phyloP scores from a whole-genome alignment of 2,329 filamentous ascomycete genomes.

The Microthyrium microscopicum region DNA sequence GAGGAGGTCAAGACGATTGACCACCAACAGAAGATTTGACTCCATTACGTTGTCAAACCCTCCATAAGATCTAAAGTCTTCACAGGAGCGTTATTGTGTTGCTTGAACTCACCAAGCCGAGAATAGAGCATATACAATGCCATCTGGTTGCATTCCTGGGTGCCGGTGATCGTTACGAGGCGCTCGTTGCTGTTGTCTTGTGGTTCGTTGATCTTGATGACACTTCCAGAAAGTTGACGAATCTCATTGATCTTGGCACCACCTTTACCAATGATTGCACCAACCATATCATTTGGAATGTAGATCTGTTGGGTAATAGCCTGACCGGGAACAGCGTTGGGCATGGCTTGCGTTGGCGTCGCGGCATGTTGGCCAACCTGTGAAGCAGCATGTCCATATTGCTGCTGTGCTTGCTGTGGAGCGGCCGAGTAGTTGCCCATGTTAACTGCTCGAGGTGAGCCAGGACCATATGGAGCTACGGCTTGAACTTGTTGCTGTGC shows the following conservation, averaged over 20 bases:
- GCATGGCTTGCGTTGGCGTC: slow-evolving; percentile 51
- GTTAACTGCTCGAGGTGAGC: slow-evolving; percentile 49
- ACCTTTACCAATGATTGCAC: slow-evolving; percentile 96
- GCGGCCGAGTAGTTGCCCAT: slow-evolving; percentile 59
- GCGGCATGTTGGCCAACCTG: slow-evolving; percentile 16
- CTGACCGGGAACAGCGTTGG: slow-evolving; percentile 57
- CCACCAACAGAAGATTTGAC: background rate
- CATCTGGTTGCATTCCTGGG: slow-evolving; percentile 98
- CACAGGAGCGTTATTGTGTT: background rate
- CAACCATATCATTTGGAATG: slow-evolving; percentile 99
- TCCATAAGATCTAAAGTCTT: background rate
- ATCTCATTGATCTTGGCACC: slow-evolving; percentile 99
- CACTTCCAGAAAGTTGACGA: slow-evolving; percentile 85
- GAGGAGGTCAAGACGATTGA: too few relatives aligned
- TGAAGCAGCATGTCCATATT: slow-evolving; percentile 47
- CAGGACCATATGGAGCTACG: slow-evolving; percentile 62
- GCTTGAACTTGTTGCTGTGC: slow-evolving; percentile 32
- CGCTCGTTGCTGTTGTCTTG: slow-evolving; percentile 98
- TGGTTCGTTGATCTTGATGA: slow-evolving; percentile 99
- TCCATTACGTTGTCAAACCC: background rate
- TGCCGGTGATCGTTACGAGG: slow-evolving; percentile 91
- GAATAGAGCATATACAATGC: slow-evolving; percentile 99
- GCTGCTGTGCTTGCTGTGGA: slow-evolving; percentile 56
- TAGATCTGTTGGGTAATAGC: slow-evolving; percentile 96
- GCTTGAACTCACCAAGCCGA: slow-evolving; percentile 55